A percentile compares a stretch with the other conserved stretches of the same genome.
Conservation (phyloP, 208 protist genomes). For the Crithidia expoeki region DNA sequence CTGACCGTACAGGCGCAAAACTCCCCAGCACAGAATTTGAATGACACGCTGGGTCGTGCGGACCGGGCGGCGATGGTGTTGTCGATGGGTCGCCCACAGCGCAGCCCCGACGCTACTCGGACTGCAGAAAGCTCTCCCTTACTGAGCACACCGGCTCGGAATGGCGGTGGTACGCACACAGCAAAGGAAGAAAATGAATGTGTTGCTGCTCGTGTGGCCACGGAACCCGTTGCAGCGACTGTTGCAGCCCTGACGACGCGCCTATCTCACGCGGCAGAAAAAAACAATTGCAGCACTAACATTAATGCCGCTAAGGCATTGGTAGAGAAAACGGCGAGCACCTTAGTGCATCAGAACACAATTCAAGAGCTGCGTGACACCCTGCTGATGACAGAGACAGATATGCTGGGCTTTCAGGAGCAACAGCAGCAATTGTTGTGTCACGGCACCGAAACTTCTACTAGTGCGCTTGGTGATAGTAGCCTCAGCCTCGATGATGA, state of each 20-base stretch:
- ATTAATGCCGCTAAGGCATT: background rate
- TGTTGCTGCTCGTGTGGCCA: too few species aligned
- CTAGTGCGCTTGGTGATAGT: background rate
- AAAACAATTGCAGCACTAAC: background rate
- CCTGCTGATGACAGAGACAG: slow-evolving; percentile 14
- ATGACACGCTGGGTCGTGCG: slow-evolving; percentile 49
- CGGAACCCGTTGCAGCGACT: background rate
- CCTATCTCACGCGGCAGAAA: slow-evolving; percentile 1
- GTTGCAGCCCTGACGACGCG: slow-evolving; percentile 4
- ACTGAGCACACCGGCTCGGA: background rate
- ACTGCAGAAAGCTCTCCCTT: background rate
- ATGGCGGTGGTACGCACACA: background rate
- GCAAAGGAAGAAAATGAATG: background rate
- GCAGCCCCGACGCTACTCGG: background rate
- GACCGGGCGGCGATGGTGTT: slow-evolving; percentile 56
- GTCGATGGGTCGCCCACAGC: slow-evolving; percentile 12
- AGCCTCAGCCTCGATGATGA: background rate
- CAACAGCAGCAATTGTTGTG: background rate
- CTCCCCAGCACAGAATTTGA: slow-evolving; percentile 30
- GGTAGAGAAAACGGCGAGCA: slow-evolving; percentile 1
- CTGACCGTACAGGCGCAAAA: background rate
- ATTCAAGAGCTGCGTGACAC: slow-evolving; percentile 32
- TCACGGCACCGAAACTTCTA: background rate
- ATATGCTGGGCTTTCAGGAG: background rate
- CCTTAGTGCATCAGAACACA: slow-evolving; percentile 12